These are phyloP conservation scores for Ogataea nonfermentans DNA, from an alignment of 805 yeast species.

Conservation along the genomic window DNA sequence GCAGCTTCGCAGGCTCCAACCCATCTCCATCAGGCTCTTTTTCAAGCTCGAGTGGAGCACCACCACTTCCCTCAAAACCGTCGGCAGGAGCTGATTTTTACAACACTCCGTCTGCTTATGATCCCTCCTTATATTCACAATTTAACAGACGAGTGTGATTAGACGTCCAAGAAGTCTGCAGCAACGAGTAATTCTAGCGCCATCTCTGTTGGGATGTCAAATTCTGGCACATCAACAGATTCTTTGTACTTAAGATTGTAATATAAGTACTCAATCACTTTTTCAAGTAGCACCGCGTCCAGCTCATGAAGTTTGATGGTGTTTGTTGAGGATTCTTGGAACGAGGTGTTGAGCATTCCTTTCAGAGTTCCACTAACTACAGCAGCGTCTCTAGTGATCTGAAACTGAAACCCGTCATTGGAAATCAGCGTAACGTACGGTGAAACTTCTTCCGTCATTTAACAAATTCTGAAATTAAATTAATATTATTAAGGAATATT, in stretches of 20 bases:
- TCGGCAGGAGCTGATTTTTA: conserved; percentile 37
- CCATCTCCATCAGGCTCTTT: conserved; percentile 3
- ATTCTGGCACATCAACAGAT: conserved; percentile 71
- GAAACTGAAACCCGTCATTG: conserved; percentile 63
- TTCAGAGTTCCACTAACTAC: conserved; percentile 62
- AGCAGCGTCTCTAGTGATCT: conserved; percentile 72
- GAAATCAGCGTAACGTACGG: conserved; percentile 66
- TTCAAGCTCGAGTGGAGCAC: conserved; percentile 16
- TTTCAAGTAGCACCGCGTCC: conserved; percentile 68
- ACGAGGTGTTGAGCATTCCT: conserved; percentile 54
- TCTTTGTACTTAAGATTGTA: conserved; percentile 69
- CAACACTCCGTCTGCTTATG: conserved; percentile 49
- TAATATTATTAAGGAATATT: too few relatives aligned
- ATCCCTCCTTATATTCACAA: conserved; percentile 44
- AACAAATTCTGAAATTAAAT: conserved; percentile 21
- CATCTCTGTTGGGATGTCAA: conserved; percentile 89
- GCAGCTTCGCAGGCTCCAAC: background rate
- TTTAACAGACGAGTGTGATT: conserved; percentile 25
- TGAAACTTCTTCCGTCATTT: conserved; percentile 19
- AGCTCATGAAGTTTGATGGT: conserved; percentile 58
- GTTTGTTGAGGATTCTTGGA: conserved; percentile 58
- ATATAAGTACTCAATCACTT: conserved; percentile 81
- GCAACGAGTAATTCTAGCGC: conserved; percentile 90
- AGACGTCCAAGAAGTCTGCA: conserved; percentile 82
- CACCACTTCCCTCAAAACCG: conserved; percentile 32